phyloP scores from a whole-genome alignment of 352 stramenopile genomes.

The Thraustotheca clavata region DNA sequence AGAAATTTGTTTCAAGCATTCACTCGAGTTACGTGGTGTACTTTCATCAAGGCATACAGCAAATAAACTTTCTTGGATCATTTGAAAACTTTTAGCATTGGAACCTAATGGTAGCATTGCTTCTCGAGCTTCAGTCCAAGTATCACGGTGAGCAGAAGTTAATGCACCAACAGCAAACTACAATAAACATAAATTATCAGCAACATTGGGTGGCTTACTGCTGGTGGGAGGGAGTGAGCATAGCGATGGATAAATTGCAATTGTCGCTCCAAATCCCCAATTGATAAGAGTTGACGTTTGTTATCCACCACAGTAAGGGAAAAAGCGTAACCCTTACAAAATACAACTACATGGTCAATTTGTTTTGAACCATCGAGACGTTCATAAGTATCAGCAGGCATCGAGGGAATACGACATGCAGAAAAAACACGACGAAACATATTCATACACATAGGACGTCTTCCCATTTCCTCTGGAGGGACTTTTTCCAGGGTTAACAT shows the following conservation, averaged over 20 bases:
- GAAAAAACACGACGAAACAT: constrained; percentile 87
- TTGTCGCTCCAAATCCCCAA: constrained; percentile 54
- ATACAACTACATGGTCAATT: constrained; percentile 39
- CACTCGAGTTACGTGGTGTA: constrained; percentile 34
- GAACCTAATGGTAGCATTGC: constrained; percentile 32
- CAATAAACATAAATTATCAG: constrained; percentile 26
- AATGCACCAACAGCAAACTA: constrained; percentile 59
- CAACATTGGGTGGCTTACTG: neutral
- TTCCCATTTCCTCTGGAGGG: constrained; percentile 79
- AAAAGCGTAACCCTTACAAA: constrained; percentile 47
- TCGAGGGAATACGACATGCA: constrained; percentile 79
- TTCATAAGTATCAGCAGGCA: constrained; percentile 41
- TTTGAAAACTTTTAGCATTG: constrained; percentile 43
- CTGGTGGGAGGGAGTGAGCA: constrained; percentile 30
- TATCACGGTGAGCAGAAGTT: constrained; percentile 78
- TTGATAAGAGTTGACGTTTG: constrained; percentile 37
- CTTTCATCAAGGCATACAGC: constrained; percentile 80
- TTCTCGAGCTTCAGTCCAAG: constrained; percentile 76
- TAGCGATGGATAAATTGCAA: constrained; percentile 44
- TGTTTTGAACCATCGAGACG: constrained; percentile 28
- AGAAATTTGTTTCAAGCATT: constrained; percentile 45
- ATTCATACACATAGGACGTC: constrained; percentile 82
- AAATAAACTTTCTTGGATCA: constrained; percentile 85
- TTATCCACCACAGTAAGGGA: constrained; percentile 40
- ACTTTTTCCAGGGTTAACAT: constrained; percentile 75